Conservation (phyloP, 768 basidiomycete species). For the Podaxis sp. region DNA sequence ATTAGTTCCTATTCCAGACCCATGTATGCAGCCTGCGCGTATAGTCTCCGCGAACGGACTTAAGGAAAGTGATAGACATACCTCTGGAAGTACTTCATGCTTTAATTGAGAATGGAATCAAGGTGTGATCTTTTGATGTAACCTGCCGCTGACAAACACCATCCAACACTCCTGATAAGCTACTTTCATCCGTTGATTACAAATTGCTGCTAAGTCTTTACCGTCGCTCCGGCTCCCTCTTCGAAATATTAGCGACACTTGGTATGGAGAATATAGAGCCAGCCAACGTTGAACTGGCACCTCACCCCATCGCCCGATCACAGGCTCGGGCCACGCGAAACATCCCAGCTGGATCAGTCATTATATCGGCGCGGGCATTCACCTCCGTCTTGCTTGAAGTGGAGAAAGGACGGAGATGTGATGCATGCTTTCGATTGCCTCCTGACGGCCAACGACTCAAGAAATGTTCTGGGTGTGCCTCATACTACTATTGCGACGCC, state of each 20-base stretch:
- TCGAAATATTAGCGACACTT: too few species aligned
- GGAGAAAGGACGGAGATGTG: conserved; percentile 68
- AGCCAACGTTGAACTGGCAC: conserved; percentile 30
- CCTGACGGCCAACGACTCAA: conserved; percentile 34
- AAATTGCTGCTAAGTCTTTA: too few species aligned
- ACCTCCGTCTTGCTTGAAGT: conserved; percentile 46
- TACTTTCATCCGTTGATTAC: too few species aligned
- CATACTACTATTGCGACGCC: conserved; percentile 71
- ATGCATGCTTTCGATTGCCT: conserved; percentile 50
- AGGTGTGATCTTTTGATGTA: background rate
- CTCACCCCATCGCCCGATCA: conserved; percentile 48
- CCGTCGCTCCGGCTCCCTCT: too few species aligned
- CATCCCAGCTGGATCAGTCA: conserved; percentile 43
- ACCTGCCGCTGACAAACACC: background rate
- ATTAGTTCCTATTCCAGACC: too few species aligned
- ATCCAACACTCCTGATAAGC: background rate
- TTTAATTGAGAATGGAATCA: too few species aligned
- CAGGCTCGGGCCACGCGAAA: conserved; percentile 41
- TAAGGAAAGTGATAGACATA: too few species aligned
- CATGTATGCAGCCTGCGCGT: too few species aligned
- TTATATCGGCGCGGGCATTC: conserved; percentile 47
- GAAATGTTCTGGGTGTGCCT: conserved; percentile 64
- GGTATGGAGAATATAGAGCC: background rate
- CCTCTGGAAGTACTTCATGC: too few species aligned
- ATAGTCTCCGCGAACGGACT: too few species aligned